Conservation (phyloP, 192 early-diverging fungal species). For the Podila verticillata region DNA sequence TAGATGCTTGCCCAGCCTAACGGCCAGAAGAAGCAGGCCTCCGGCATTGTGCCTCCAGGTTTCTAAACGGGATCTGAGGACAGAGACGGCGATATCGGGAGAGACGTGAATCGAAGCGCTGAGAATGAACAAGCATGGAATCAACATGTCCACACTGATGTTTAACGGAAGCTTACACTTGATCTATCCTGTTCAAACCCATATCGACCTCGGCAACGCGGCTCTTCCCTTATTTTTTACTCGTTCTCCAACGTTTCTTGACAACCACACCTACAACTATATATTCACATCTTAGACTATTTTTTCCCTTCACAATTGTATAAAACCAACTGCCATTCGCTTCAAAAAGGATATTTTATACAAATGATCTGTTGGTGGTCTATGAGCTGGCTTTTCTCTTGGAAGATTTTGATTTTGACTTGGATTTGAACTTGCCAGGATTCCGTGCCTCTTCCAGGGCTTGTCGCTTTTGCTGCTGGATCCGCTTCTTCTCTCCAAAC, state of each 20-base stretch:
- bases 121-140: no score
- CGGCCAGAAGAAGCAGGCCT: constrained; percentile 44
- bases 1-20: constrained; percentile 50
- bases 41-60: constrained; percentile 42
- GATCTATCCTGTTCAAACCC: background rate
- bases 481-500: constrained; percentile 62
- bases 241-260: background rate
- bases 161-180: no score
- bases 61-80: constrained; percentile 9
- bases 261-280: background rate
- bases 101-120: no score
- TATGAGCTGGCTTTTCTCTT: constrained; percentile 25
- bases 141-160: no score
- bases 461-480: constrained; percentile 69
- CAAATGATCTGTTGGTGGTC: background rate
- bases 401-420: constrained; percentile 14
- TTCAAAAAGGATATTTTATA: constrained; percentile 4
- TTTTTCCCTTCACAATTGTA: background rate
- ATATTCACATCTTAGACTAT: constrained; percentile 3
- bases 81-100: no score
- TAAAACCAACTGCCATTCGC: background rate
- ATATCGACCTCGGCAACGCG: background rate
- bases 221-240: background rate
- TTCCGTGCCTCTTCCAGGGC: constrained; percentile 35
- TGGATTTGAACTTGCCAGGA: constrained; percentile 3